Conservation (phyloP, 2,329 filamentous ascomycete genomes). For the Fusarium bulbicola region DNA sequence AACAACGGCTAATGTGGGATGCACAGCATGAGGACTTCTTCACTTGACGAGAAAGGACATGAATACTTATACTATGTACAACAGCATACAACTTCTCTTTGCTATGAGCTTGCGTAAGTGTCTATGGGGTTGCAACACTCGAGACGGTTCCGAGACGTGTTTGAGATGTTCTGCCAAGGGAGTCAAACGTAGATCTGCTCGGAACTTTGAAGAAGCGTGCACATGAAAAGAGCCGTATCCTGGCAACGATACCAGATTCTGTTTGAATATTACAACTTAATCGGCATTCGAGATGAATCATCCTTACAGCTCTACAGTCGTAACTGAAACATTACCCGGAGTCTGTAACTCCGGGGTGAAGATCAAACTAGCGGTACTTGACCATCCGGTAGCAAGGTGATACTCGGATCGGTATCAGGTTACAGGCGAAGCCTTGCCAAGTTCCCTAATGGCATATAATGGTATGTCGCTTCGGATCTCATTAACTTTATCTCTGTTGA, state of each 20-base stretch:
- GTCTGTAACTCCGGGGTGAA: constrained; percentile 21
- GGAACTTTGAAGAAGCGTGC: background rate
- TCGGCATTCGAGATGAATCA: constrained; percentile 1
- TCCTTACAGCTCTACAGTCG: background rate
- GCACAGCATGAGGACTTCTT: constrained; percentile 2
- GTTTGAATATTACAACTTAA: background rate
- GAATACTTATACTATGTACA: constrained; percentile 17
- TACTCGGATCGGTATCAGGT: constrained; percentile 24
- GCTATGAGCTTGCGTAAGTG: background rate
- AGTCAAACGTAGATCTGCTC: background rate
- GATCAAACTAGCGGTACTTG: constrained; percentile 31
- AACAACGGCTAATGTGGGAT: constrained; percentile 6
- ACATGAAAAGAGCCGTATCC: background rate
- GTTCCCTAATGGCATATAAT: background rate
- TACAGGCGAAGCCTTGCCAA: background rate
- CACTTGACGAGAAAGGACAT: background rate
- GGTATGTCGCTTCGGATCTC: background rate
- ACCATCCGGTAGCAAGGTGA: constrained; percentile 32
- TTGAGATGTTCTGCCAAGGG: constrained; percentile 6
- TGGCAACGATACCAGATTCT: background rate
- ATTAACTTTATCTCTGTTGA: background rate
- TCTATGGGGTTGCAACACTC: background rate
- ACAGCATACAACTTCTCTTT: background rate
- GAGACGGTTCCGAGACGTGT: constrained; percentile 28
- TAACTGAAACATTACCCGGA: constrained; percentile 21